Percentiles rank a stretch among this genome's conserved stretches.
Evolutionary conservation across 176 grass and related monocot genomes (phyloP).

Genomic region (Dendrocalamus sinicus): DNA sequence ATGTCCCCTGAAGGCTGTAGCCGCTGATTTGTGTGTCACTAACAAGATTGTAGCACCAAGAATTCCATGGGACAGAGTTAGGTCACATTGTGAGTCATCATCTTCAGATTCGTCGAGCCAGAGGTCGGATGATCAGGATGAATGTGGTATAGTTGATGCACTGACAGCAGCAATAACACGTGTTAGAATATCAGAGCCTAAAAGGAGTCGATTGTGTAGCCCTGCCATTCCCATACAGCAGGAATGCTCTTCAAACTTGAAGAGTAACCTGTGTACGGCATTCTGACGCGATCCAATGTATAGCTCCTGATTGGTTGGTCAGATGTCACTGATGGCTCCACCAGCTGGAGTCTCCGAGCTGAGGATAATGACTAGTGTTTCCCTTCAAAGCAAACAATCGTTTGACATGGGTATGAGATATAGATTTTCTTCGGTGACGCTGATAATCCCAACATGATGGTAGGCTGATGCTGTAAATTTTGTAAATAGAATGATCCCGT

Average conservation of each 20-base stretch:
- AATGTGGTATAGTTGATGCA: constrained; percentile 70
- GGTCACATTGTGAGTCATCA: constrained; percentile 46
- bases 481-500: constrained; percentile 55
- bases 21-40: constrained; percentile 50
- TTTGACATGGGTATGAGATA: constrained; percentile 26
- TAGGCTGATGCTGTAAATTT: constrained; percentile 52
- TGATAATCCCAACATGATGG: constrained; percentile 37
- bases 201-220: constrained; percentile 63
- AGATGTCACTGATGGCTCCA: constrained; percentile 8
- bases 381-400: constrained; percentile 22
- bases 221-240: constrained; percentile 58
- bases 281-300: constrained; percentile 55
- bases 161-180: constrained; percentile 69
- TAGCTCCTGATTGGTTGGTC: constrained; percentile 44
- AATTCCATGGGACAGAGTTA: constrained; percentile 51
- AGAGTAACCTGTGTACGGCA: constrained; percentile 74
- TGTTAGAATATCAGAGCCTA: constrained; percentile 72
- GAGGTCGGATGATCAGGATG: constrained; percentile 59
- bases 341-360: constrained; percentile 18
- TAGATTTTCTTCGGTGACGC: constrained; percentile 30
- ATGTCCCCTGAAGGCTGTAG: constrained; percentile 52
- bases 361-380: constrained; percentile 47
- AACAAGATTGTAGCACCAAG: constrained; percentile 48
- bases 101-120: constrained; percentile 50
- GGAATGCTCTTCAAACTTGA: constrained; percentile 70